phyloP scores from a whole-genome alignment of 108 stramenopile genomes.

The Epithemia pelagica region DNA sequence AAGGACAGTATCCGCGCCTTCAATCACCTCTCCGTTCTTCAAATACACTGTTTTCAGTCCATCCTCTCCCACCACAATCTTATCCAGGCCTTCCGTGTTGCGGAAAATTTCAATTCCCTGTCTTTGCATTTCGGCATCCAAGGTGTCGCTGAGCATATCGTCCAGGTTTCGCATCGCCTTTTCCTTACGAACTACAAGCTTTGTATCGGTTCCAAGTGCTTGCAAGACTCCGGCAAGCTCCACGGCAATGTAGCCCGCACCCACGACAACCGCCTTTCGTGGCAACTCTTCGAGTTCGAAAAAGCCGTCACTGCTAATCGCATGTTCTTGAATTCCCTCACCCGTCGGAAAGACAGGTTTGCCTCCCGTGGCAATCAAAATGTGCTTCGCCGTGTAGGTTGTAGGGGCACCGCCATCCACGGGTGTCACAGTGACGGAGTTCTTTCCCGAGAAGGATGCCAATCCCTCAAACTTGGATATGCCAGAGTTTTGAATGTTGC shows the following conservation, averaged over 20 bases:
- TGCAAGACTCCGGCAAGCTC: conserved; percentile 87
- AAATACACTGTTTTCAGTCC: conserved; percentile 47
- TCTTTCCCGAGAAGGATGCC: conserved; percentile 3
- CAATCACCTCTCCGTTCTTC: conserved; percentile 43
- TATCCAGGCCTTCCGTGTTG: conserved; percentile 44
- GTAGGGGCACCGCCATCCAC: conserved; percentile 14
- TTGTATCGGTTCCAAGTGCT: conserved; percentile 75
- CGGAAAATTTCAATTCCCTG: conserved; percentile 55
- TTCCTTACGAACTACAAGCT: conserved; percentile 56
- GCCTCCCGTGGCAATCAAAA: conserved; percentile 85
- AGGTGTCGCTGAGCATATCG: conserved; percentile 38
- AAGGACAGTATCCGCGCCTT: conserved; percentile 70
- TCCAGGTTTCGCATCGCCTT: conserved; percentile 71
- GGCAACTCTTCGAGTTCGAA: conserved; percentile 84
- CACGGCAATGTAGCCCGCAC: conserved; percentile 92
- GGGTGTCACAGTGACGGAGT: conserved; percentile 8
- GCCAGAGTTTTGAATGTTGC: conserved; percentile 38
- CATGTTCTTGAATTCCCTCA: conserved; percentile 46
- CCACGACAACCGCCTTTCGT: conserved; percentile 72
- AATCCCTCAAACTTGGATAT: conserved; percentile 14
- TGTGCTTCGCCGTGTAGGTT: conserved; percentile 54
- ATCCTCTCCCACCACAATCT: conserved; percentile 26
- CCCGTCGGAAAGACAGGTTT: conserved; percentile 53
- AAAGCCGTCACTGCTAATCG: conserved; percentile 83
- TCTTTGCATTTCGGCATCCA: conserved; percentile 65